phyloP scores from a whole-genome alignment of 2,329 filamentous ascomycete species.

The Parascedosporium putredinis region DNA sequence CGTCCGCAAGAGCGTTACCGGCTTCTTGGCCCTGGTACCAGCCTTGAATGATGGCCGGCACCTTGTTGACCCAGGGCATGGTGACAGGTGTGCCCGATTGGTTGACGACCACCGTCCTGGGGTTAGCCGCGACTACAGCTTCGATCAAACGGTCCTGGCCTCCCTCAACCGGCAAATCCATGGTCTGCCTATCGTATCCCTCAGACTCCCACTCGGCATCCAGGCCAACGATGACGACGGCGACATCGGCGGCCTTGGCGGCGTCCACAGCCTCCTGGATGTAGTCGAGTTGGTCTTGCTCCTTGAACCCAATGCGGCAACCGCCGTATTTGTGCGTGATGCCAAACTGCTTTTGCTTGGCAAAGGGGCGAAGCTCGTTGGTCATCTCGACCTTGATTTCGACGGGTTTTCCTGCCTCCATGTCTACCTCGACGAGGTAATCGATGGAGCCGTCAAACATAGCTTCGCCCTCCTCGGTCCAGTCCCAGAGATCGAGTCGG shows the following conservation, averaged over 20 bases:
- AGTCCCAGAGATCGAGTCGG: constrained; percentile 56
- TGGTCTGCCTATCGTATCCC: constrained; percentile 62
- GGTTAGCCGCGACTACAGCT: constrained; percentile 51
- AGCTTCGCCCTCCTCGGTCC: constrained; percentile 58
- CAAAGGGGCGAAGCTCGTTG: constrained; percentile 51
- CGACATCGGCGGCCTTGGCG: constrained; percentile 54
- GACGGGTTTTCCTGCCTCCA: constrained; percentile 48
- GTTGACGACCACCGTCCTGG: constrained; percentile 57
- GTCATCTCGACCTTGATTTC: constrained; percentile 56
- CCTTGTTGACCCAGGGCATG: constrained; percentile 58
- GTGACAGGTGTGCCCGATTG: constrained; percentile 59
- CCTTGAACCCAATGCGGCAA: constrained; percentile 61
- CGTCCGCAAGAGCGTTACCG: constrained; percentile 58
- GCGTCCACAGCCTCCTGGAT: constrained; percentile 54
- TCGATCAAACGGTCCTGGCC: constrained; percentile 53
- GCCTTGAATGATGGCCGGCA: constrained; percentile 60
- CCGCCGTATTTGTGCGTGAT: constrained; percentile 59
- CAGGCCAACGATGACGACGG: constrained; percentile 57
- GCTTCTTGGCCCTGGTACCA: constrained; percentile 67
- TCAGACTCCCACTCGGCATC: constrained; percentile 70
- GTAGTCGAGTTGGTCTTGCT: constrained; percentile 50
- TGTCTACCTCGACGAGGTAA: constrained; percentile 48
- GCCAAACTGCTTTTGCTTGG: constrained; percentile 46
- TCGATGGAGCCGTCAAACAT: constrained; percentile 62
- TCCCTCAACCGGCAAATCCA: constrained; percentile 54